Conservation (phyloP, 176 grass and related monocot genomes). For the Eremochloa ophiuroides region DNA sequence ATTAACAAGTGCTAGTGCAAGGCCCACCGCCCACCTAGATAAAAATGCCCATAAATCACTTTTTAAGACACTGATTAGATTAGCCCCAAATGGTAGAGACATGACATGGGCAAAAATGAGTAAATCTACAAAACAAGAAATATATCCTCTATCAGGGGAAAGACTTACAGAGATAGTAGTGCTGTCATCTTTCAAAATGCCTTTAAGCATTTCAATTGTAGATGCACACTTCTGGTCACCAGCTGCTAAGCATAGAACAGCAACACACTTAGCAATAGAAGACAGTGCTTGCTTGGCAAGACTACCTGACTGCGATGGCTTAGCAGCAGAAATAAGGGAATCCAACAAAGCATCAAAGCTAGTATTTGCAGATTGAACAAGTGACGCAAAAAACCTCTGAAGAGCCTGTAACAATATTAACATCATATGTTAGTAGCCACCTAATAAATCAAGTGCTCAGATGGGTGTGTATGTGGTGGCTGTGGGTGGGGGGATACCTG, state of each 20-base stretch:
- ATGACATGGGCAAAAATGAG: neutral
- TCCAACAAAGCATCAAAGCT: constrained; percentile 79
- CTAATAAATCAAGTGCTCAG: neutral
- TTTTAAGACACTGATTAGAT: neutral
- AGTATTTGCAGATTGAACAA: constrained; percentile 80
- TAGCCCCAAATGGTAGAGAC: neutral
- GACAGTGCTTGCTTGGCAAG: constrained; percentile 83
- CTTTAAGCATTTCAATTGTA: constrained; percentile 93
- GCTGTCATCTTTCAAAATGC: constrained; percentile 77
- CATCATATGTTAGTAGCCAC: constrained; percentile 1
- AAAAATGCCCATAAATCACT: neutral
- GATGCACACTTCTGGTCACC: constrained; percentile 83
- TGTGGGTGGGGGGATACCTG: constrained; percentile 36
- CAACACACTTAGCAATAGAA: constrained; percentile 92
- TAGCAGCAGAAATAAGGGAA: constrained; percentile 81
- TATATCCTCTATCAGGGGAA: neutral
- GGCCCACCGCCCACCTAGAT: neutral
- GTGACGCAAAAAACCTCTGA: constrained; percentile 75
- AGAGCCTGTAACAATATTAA: constrained; percentile 52
- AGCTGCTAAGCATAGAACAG: constrained; percentile 86
- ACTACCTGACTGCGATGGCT: constrained; percentile 72
- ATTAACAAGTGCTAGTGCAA: neutral
- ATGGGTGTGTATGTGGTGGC: neutral
- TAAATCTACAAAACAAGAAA: neutral
- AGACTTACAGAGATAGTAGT: constrained; percentile 58